Percentiles rank a stretch among this genome's conserved stretches.
These are phyloP conservation scores for Acanthochlamys bracteata DNA, from an alignment of 106 monocot genomes.

Conservation along the genomic window DNA sequence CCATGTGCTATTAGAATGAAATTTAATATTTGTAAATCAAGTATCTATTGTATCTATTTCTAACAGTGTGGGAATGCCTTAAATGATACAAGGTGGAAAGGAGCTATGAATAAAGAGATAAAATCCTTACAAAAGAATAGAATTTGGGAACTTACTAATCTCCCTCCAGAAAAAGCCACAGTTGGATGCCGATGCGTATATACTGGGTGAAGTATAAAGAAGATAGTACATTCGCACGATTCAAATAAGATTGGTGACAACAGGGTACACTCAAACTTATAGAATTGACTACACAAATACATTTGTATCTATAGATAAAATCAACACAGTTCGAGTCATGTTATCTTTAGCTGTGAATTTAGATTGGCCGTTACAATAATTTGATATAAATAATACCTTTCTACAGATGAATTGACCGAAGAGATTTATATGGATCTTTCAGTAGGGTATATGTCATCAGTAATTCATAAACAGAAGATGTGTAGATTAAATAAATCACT, in stretches of 20 bases:
- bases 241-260: no score
- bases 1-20: neutral
- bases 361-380: no score
- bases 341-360: no score
- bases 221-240: no score
- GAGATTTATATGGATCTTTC: slow-evolving; percentile 17
- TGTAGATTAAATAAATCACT: slow-evolving; percentile 15
- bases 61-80: slow-evolving; percentile 6
- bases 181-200: neutral
- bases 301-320: no score
- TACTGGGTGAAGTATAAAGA: no score
- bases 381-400: neutral
- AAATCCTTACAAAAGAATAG: slow-evolving; percentile 4
- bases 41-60: no score
- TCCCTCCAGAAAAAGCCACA: neutral
- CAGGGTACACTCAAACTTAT: no score
- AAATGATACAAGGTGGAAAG: neutral
- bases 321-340: no score
- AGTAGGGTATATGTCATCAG: neutral
- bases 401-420: slow-evolving; percentile 7
- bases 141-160: neutral
- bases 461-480: neutral
- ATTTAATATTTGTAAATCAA: neutral
- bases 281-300: no score
- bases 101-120: neutral